phyloP scores from a whole-genome alignment of 2,329 filamentous ascomycete species.

The Atkinsonella texensis region DNA sequence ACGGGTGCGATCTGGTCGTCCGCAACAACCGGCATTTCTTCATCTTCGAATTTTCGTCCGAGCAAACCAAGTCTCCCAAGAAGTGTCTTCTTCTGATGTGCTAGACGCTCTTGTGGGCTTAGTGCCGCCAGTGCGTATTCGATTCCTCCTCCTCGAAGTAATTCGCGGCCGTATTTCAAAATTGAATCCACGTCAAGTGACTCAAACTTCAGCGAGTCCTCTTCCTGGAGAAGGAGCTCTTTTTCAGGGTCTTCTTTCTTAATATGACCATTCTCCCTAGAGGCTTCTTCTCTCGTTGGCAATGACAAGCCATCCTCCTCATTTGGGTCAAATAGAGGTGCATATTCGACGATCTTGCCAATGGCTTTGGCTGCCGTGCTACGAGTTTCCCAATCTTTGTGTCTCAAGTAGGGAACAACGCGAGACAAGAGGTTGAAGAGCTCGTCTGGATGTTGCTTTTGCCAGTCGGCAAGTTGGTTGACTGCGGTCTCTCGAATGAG shows the following conservation, averaged over 20 bases:
- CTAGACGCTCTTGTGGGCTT: slow-evolving; percentile 68
- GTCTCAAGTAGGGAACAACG: slow-evolving; percentile 88
- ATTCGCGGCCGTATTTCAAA: slow-evolving; percentile 69
- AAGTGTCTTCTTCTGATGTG: slow-evolving; percentile 83
- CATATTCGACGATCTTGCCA: slow-evolving; percentile 85
- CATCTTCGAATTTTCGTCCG: slow-evolving; percentile 75
- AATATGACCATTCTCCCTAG: slow-evolving; percentile 27
- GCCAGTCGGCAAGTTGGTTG: slow-evolving; percentile 91
- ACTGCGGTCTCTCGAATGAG: slow-evolving; percentile 95
- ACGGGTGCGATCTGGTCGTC: slow-evolving; percentile 31
- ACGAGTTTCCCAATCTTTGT: slow-evolving; percentile 94
- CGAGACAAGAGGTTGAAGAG: slow-evolving; percentile 88
- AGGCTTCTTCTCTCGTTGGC: slow-evolving; percentile 27
- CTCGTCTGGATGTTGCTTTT: slow-evolving; percentile 96
- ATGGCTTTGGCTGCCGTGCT: slow-evolving; percentile 89
- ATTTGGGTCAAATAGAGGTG: slow-evolving; percentile 80
- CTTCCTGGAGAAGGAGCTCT: slow-evolving; percentile 27
- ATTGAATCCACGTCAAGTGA: slow-evolving; percentile 68
- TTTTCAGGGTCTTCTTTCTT: slow-evolving; percentile 53
- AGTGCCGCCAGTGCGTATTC: slow-evolving; percentile 75
- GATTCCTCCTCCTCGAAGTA: slow-evolving; percentile 75
- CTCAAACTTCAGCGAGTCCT: slow-evolving; percentile 59
- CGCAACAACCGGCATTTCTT: slow-evolving; percentile 52
- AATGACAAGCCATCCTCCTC: slow-evolving; percentile 46
- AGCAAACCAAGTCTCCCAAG: slow-evolving; percentile 70